Base-by-base conservation (phyloP, 805 yeast species). In the Metschnikowia noctiluminum region DNA sequence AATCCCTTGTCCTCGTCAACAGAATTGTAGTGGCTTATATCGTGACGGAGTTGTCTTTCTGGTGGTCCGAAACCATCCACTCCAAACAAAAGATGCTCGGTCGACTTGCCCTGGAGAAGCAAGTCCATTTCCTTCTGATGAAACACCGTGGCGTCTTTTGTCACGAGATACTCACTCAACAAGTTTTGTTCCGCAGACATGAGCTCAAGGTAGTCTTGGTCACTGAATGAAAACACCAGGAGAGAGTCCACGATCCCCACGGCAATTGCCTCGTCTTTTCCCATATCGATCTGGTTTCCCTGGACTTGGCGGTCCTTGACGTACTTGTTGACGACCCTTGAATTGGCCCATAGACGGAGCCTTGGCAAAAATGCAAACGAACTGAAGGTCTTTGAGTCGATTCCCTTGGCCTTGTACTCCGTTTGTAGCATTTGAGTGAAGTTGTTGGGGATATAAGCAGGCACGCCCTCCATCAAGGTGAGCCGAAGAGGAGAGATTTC, bases 401-500 rank as follows among this genome's bases (percentile, higher is more conserved):
- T 48, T 28, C 51, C 53, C n/a, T 40, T 43, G 15, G 27, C 16
- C 10, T 37, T 62, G 49, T 84, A 84, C 59, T 84, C 89, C 7
- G 68, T 68, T 7, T 59, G 62, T 31, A 84, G 60, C 2, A 76
- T 62, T 2, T 61, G 55, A 13, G 70, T 55, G 54, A 64, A 74
- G 39, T 74, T 66, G 35, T 69, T 60, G 1, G 89, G 89, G 11
- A 84, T 66, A 50, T 81, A 75, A 3, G 82, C 78, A 27, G 77
- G 73, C 10, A 79, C 74, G 36, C 80, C 81, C 58, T 77, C 81
- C 46, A 73, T 69, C 31, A 62, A 49, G 0, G 79, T 68, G 53
- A 69, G 68, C 43, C 71, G 59, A 39, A 77, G 56, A 26, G 80
- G 80, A 42, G 70, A 65, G 31, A 77, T 55, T 48, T 76, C 79